A percentile compares a stretch with the other conserved stretches of the same genome.
Evolutionary conservation across 371 early-diverging fungal species (phyloP).

Genomic region (Mucor sp.): DNA sequence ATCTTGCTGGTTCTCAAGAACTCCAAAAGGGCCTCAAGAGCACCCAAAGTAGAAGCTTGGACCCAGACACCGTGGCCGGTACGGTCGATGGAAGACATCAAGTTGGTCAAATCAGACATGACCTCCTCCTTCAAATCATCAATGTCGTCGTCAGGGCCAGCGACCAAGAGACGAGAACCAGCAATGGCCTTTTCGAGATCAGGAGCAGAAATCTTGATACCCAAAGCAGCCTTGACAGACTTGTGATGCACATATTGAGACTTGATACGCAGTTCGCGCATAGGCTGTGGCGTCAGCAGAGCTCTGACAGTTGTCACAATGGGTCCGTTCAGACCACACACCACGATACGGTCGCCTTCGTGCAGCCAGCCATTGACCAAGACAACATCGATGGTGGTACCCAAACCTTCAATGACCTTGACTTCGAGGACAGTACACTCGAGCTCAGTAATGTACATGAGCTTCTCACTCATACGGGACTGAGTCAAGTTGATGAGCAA

Average conservation of each 20-base stretch:
- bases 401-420: slow-evolving; percentile 99
- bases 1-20: slow-evolving; percentile 95
- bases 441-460: slow-evolving; percentile 96
- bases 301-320: slow-evolving; percentile 96
- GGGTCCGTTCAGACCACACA: slow-evolving; percentile 98
- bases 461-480: slow-evolving; percentile 91
- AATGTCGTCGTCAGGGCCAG: slow-evolving; percentile 96
- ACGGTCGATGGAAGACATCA: slow-evolving; percentile 84
- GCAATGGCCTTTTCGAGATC: slow-evolving; percentile 99
- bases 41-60: slow-evolving; percentile 99
- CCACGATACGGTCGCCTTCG: slow-evolving; percentile 98
- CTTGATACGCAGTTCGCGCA: slow-evolving; percentile 98
- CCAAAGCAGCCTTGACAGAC: slow-evolving; percentile 96
- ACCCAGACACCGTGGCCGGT: slow-evolving; percentile 97
- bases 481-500: slow-evolving; percentile 95
- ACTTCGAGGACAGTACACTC: slow-evolving; percentile 99
- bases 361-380: slow-evolving; percentile 97
- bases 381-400: slow-evolving; percentile 99
- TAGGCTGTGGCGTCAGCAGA: slow-evolving; percentile 97
- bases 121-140: slow-evolving; percentile 94
- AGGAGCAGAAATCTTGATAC: slow-evolving; percentile 97
- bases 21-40: slow-evolving; percentile 98
- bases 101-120: slow-evolving; percentile 83
- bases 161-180: slow-evolving; percentile 95
- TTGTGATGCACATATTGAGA: slow-evolving; percentile 97